phyloP scores from a whole-genome alignment of 768 basidiomycete genomes.

The Lactarius hengduanensis region DNA sequence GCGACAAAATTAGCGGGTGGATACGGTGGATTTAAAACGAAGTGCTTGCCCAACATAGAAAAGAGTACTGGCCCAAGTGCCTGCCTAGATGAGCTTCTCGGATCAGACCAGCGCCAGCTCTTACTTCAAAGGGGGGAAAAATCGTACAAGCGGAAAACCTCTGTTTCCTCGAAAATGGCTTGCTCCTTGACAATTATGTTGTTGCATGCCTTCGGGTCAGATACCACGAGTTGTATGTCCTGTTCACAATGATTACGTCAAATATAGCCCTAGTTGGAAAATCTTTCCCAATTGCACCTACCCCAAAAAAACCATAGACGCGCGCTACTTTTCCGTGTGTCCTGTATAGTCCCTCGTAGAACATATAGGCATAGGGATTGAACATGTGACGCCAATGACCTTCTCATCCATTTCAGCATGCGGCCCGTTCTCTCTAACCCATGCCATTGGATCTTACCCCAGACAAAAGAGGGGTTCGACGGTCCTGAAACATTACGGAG shows the following conservation, averaged over 20 bases:
- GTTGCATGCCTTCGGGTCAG: constrained; percentile 23
- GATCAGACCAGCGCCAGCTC: constrained; percentile 3
- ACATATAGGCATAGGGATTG: neutral
- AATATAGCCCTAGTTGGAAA: neutral
- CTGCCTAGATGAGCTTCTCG: neutral
- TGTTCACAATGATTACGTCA: neutral
- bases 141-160: constrained; percentile 22
- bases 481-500: constrained; percentile 6
- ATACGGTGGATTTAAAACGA: neutral
- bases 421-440: neutral
- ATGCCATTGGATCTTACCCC: constrained; percentile 1
- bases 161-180: constrained; percentile 6
- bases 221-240: constrained; percentile 20
- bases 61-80: constrained; percentile 23
- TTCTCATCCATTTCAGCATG: constrained; percentile 1
- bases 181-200: neutral
- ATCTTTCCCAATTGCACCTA: neutral
- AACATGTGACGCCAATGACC: constrained; percentile 5
- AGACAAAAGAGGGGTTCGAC: constrained; percentile 7
- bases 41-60: neutral
- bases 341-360: neutral
- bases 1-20: neutral
- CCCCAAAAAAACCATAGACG: constrained; percentile 3
- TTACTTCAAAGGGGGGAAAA: constrained; percentile 10
- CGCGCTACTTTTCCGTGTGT: neutral